These are phyloP conservation scores for Trichomonas gallinae DNA, from an alignment of 208 protist genomes.

Conservation along the genomic window DNA sequence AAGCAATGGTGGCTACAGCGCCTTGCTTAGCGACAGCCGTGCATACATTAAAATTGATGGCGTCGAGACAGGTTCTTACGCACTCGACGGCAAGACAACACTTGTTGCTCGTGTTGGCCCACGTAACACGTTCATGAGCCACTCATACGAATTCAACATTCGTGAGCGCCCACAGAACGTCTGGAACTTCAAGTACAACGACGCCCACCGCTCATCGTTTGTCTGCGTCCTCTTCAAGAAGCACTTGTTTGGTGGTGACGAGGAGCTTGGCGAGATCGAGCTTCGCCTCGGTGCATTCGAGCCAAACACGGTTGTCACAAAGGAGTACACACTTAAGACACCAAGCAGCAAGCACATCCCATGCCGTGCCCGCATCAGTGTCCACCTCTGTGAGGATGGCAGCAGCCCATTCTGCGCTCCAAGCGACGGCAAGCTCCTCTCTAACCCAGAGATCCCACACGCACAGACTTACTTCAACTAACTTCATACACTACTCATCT, in stretches of 20 bases:
- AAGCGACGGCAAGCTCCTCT: background rate
- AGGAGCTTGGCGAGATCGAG: background rate
- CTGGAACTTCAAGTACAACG: background rate
- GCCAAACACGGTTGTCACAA: background rate
- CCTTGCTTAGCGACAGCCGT: background rate
- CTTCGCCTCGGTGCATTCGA: background rate
- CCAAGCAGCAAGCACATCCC: background rate
- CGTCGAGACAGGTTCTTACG: background rate
- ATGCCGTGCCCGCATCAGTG: background rate
- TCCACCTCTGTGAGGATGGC: background rate
- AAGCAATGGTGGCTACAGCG: background rate
- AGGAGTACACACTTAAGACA: background rate
- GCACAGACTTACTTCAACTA: background rate
- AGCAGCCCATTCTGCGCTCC: background rate
- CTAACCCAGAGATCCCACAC: background rate
- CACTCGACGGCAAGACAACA: background rate
- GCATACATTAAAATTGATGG: background rate
- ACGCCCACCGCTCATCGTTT: background rate
- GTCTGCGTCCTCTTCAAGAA: background rate
- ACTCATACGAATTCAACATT: background rate
- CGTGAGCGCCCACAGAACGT: background rate
- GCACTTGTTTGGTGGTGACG: background rate
- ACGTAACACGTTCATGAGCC: background rate
- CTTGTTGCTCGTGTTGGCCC: background rate
- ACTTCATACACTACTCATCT: no score